Evolutionary conservation across 2,329 filamentous ascomycete genomes (phyloP), one percentile per base, ranked within the genome.

Genomic region (Thelonectria olida): DNA sequence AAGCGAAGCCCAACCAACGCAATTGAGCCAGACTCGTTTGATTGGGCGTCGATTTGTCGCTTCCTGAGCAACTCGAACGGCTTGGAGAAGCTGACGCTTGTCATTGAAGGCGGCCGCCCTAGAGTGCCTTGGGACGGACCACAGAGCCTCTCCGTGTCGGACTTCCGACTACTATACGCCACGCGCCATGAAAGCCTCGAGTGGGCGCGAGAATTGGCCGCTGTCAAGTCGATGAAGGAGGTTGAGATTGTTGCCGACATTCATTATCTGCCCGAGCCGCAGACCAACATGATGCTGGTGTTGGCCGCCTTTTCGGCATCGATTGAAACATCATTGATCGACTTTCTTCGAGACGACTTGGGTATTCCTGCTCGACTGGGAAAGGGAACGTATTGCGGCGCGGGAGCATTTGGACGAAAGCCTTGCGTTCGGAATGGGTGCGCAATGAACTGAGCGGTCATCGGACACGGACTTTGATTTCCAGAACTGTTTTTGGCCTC

Each of bases 291-390:
- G 44, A 84, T 87, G 81, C 79, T 84, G 4, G 81, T 87, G 62
- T 88, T 85, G 70, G 83, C 87, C 2, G 82, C 85, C 22, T 86
- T 90, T 64, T 88, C 86, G 27, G 81, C 81, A 31, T 88, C 86
- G 54, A 83, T 90, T 17, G 84, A 88, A 63, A 81, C 74, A 7
- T 83, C 83, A 3, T 82, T 89, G 72, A 76, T 79, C 38, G 82
- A 85, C 59, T 89, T 83, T 72, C 70, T 88, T 62, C 67, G 70
- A 36, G 62, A 67, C 25, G 73, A 76, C 52, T 48, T 73, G 13
- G 67, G 67, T 7, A 68, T 73, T 58, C 69, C 71, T 15, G 67
- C 69, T 5, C 57, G 60, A 9, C 63, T 69, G 48, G 70, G 69
- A 27, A 51, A 71, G 39, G 49, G 66, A 34, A 65, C 66, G 31